These are phyloP conservation scores for Monosporascus sp. DNA, from an alignment of 2,329 filamentous ascomycete genomes.

Conservation along the genomic window DNA sequence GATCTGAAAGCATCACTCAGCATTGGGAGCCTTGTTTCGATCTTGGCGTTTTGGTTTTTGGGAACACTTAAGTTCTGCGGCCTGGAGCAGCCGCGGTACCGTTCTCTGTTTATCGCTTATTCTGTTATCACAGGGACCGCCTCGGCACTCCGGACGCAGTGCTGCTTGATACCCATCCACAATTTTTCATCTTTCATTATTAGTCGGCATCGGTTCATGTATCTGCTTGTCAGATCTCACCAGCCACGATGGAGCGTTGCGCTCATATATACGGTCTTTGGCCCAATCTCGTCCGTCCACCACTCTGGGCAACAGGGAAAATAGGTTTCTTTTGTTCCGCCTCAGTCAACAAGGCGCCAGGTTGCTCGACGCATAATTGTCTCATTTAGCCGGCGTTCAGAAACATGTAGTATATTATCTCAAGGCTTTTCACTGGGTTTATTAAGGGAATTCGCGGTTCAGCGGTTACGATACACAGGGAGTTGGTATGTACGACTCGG, in stretches of 20 bases:
- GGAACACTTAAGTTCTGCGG: neutral
- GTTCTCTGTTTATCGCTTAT: neutral
- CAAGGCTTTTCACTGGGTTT: neutral
- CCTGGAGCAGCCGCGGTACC: neutral
- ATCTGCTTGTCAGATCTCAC: neutral
- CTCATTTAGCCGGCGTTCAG: neutral
- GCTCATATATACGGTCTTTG: neutral
- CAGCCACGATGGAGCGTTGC: neutral
- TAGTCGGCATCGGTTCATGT: neutral
- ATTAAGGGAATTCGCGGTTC: too few species aligned
- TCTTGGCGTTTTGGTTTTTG: neutral
- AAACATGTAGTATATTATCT: neutral
- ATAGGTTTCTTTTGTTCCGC: neutral
- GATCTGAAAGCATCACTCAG: constrained; percentile 1
- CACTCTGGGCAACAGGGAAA: neutral
- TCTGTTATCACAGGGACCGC: neutral
- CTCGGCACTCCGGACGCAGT: neutral
- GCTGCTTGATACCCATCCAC: neutral
- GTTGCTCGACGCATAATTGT: neutral
- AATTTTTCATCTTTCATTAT: neutral
- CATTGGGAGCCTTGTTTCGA: neutral
- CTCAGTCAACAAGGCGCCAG: neutral
- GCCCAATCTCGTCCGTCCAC: too few species aligned
- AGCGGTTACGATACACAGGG: too few species aligned
- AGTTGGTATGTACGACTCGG: too few species aligned